These are phyloP conservation scores for Strobilomyces dryophilus DNA, from an alignment of 768 basidiomycete genomes.

Conservation along the genomic window DNA sequence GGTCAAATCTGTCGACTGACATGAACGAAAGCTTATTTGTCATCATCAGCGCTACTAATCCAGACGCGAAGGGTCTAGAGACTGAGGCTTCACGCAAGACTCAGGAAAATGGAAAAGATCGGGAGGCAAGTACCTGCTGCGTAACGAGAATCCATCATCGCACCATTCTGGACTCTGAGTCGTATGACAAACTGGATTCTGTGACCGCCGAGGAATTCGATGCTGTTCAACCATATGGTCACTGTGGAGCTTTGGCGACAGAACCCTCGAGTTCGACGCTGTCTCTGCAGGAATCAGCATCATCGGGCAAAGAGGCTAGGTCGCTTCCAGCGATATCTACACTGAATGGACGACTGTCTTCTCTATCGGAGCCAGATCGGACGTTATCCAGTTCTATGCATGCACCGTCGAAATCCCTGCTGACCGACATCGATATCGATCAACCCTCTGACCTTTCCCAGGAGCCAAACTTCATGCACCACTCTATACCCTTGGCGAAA, in stretches of 20 bases:
- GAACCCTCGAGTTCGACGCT: not conserved
- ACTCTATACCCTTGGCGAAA: not conserved
- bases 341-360: not conserved
- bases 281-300: not conserved
- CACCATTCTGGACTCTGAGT: not conserved
- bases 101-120: not conserved
- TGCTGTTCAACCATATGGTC: not conserved
- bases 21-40: no score
- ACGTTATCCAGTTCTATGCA: conserved; percentile 13
- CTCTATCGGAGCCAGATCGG: conserved; percentile 1
- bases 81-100: not conserved
- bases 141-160: not conserved
- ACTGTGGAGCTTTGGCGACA: not conserved
- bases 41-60: not conserved
- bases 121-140: not conserved
- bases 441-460: not conserved
- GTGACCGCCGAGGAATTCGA: not conserved
- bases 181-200: not conserved
- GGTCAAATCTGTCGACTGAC: no score
- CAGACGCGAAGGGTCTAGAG: not conserved
- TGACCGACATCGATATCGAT: not conserved
- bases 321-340: not conserved
- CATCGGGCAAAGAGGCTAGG: not conserved
- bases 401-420: conserved; percentile 3
- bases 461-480: not conserved